Base-by-base conservation (phyloP, 495 filamentous ascomycete genomes). In the Penicillium flavigenum region DNA sequence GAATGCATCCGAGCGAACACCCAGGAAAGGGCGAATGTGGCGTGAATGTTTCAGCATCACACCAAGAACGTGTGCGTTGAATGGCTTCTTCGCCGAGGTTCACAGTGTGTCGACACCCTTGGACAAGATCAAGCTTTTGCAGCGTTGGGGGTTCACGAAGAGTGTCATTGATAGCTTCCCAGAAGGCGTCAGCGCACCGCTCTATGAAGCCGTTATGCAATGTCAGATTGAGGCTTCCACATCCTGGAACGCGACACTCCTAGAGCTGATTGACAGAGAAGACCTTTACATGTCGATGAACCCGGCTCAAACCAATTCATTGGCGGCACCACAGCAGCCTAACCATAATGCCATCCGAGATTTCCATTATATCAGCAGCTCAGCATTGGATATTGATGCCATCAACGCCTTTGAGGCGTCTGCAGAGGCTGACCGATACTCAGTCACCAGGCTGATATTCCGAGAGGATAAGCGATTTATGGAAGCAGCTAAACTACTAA, bases 381-480 rank as follows among this genome's bases (percentile, higher is more conserved):
- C 81, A 6, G 76, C 82, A 8, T 72, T 86, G 20, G 84, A 88
- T 39, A 72, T 77, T 20, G 85, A 88, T 48, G 61, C 72, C 6
- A 78, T 81, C 48, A 82, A 81, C 41, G 79, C 83, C 1, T 87
- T 85, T 60, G 85, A 88, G 63, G 81, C 79, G 7, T 82, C 84
- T 52, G 81, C 86, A 14, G 92, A 92, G 63, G 83, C 85, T 31
- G 92, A 96, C 63, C 82, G 91, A 16, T 86, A 90, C 65, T 82
- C 85, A 2, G 82, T 98, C 10, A 91, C 92, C 14, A 82, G 86
- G 43, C 74, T 93, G 14, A 86, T 98, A 50, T 99, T 96, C 78
- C 86, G 86, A 49, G 91, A 98, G 51, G 94, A 99, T 62, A 85
- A 88, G 53, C 87, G 94, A 19, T 87, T 95, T 51, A 76, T 86